Percentiles rank a stretch among this genome's conserved stretches.
These are phyloP conservation scores for Juncus effusus DNA, from an alignment of 176 grass and related monocot species.

Conservation along the genomic window DNA sequence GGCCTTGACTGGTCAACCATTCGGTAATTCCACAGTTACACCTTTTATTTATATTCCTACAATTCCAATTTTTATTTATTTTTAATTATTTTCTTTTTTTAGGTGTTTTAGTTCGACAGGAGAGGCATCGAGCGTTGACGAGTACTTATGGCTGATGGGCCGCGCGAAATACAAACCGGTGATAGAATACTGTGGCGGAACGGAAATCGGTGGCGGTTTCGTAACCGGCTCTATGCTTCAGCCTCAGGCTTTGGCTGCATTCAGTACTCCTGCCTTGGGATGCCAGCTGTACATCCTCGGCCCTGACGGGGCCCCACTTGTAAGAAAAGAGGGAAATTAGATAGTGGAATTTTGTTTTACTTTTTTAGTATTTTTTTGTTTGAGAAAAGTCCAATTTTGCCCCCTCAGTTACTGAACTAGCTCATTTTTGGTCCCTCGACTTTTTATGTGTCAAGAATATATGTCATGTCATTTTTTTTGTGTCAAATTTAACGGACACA, in stretches of 20 bases:
- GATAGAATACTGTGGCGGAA: slow-evolving; percentile 93
- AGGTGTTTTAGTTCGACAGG: slow-evolving; percentile 97
- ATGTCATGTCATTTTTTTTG: not conserved
- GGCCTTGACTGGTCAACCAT: slow-evolving; percentile 84
- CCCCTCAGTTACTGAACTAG: too few species aligned
- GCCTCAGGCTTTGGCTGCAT: slow-evolving; percentile 84
- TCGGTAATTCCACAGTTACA: slow-evolving; percentile 41
- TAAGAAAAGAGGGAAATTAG: slow-evolving; percentile 37
- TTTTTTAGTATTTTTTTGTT: slow-evolving; percentile 7
- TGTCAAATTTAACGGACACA: not conserved
- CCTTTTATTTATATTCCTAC: slow-evolving; percentile 21
- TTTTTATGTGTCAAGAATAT: too few species aligned
- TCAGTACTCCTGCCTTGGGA: slow-evolving; percentile 88
- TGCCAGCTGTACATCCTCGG: slow-evolving; percentile 85
- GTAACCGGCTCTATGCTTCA: slow-evolving; percentile 74
- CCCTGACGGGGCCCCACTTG: slow-evolving; percentile 49
- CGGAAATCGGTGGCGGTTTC: slow-evolving; percentile 91
- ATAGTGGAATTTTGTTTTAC: not conserved
- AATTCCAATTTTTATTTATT: slow-evolving; percentile 9
- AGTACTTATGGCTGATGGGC: slow-evolving; percentile 98
- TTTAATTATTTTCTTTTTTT: slow-evolving; percentile 34
- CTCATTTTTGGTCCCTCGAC: too few species aligned
- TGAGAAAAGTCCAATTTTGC: too few species aligned
- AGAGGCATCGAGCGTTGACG: slow-evolving; percentile 93
- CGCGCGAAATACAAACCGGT: slow-evolving; percentile 94